Evolutionary conservation across 1,139 yeast species (phyloP).

Genomic region (Kurtzmaniella quercitrusa): DNA sequence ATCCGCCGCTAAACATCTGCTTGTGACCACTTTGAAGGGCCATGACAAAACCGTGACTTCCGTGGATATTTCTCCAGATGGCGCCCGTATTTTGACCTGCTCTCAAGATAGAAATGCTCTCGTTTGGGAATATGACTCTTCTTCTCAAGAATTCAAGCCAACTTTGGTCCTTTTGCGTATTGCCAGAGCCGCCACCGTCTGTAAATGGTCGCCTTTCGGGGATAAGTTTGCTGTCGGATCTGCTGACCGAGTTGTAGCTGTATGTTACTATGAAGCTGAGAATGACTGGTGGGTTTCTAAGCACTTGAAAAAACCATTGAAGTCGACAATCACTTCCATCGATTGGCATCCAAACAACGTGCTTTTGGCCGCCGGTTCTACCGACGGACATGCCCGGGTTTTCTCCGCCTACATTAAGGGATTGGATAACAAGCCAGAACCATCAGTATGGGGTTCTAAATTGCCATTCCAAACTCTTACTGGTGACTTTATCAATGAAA

Average conservation of each 20-base stretch:
- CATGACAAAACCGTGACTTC: conserved; percentile 96
- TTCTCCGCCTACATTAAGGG: conserved; percentile 93
- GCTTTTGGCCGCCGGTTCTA: conserved; percentile 83
- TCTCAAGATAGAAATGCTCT: conserved; percentile 97
- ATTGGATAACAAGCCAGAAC: conserved; percentile 76
- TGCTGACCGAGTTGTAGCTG: conserved; percentile 89
- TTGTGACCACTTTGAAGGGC: conserved; percentile 64
- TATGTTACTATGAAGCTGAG: conserved; percentile 92
- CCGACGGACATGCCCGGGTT: conserved; percentile 93
- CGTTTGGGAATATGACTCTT: conserved; percentile 75
- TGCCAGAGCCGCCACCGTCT: conserved; percentile 90
- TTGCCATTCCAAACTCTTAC: conserved; percentile 93
- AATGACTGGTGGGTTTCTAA: conserved; percentile 99
- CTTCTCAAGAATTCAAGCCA: conserved; percentile 62
- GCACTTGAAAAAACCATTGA: conserved; percentile 90
- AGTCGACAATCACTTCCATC: conserved; percentile 78
- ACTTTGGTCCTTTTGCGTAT: conserved; percentile 90
- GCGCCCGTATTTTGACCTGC: conserved; percentile 83
- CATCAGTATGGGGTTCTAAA: conserved; percentile 90
- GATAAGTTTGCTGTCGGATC: conserved; percentile 96
- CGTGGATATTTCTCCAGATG: conserved; percentile 85
- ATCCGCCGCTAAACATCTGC: conserved; percentile 36
- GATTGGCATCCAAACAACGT: conserved; percentile 97
- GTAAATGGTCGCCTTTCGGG: conserved; percentile 92
- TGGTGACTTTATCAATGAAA: conserved; percentile 72